These are phyloP conservation scores for Draba incana DNA, from an alignment of 345 rosid species.

Conservation along the genomic window DNA sequence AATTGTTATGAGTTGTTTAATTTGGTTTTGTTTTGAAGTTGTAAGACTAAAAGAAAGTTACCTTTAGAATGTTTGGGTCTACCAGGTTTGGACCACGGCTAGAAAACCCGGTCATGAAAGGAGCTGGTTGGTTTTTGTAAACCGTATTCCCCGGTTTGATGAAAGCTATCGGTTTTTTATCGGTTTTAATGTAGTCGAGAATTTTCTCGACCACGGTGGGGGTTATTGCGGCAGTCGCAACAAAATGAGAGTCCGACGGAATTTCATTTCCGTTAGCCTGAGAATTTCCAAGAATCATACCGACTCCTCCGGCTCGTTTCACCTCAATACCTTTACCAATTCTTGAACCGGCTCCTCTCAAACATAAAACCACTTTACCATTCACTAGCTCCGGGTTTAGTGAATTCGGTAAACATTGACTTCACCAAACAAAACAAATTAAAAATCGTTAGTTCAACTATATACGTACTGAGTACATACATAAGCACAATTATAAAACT, in stretches of 20 bases:
- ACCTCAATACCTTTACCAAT: slow-evolving; percentile 72
- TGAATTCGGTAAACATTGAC: slow-evolving; percentile 75
- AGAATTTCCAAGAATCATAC: slow-evolving; percentile 65
- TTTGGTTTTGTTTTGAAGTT: neutral
- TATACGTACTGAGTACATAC: neutral
- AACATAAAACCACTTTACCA: slow-evolving; percentile 85
- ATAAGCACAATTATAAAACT: neutral
- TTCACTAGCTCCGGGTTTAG: slow-evolving; percentile 57
- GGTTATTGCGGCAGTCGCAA: slow-evolving; percentile 58
- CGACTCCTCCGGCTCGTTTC: slow-evolving; percentile 80
- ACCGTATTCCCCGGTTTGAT: slow-evolving; percentile 53
- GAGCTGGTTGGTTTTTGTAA: slow-evolving; percentile 58
- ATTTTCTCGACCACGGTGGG: slow-evolving; percentile 44
- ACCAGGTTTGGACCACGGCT: slow-evolving; percentile 69
- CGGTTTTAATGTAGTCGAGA: slow-evolving; percentile 61
- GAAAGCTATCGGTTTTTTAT: slow-evolving; percentile 54
- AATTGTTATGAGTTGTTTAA: neutral
- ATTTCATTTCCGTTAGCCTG: slow-evolving; percentile 41
- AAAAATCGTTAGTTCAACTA: neutral
- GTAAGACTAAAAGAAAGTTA: slow-evolving; percentile 16
- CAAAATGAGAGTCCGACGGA: slow-evolving; percentile 53
- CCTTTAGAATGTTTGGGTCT: slow-evolving; percentile 78
- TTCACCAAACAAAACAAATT: slow-evolving; percentile 23
- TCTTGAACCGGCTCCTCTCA: slow-evolving; percentile 64
- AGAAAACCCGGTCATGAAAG: slow-evolving; percentile 68